Percentiles rank a stretch among this genome's conserved stretches.
Conservation (phyloP, 1,284 basidiomycete genomes). For the Papiliotrema terrestris region DNA sequence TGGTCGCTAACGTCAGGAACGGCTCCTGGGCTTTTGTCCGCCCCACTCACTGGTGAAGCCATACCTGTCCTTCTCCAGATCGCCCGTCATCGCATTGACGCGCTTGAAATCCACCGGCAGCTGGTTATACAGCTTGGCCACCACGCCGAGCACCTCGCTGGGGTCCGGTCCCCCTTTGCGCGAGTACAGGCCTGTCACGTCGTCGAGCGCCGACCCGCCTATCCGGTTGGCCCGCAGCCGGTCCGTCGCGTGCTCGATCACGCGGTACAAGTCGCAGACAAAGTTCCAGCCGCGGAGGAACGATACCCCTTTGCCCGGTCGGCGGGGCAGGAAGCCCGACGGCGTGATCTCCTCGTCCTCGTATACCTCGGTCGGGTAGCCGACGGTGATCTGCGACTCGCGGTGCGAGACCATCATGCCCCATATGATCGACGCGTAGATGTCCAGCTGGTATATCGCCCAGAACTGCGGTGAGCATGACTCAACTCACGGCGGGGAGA, state of each 20-base stretch:
- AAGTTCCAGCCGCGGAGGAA: conserved; percentile 45
- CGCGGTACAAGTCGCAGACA: conserved; percentile 42
- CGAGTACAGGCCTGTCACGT: conserved; percentile 25
- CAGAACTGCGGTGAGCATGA: conserved; percentile 34
- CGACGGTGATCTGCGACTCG: conserved; percentile 39
- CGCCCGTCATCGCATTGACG: conserved; percentile 35
- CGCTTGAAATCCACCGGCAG: conserved; percentile 36
- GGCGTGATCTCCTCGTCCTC: conserved; percentile 37
- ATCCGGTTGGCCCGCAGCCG: conserved; percentile 21
- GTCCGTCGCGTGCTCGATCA: conserved; percentile 43
- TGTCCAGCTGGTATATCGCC: conserved; percentile 41
- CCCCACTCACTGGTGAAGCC: conserved; percentile 37
- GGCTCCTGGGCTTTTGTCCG: not conserved
- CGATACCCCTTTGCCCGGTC: conserved; percentile 14
- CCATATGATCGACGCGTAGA: conserved; percentile 42
- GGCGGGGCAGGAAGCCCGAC: conserved; percentile 13
- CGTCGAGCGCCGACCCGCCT: conserved; percentile 11
- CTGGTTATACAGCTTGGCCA: conserved; percentile 32
- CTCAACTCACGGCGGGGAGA: not conserved
- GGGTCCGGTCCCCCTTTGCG: conserved; percentile 19
- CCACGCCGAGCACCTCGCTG: conserved; percentile 27
- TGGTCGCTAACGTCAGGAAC: conserved; percentile 27
- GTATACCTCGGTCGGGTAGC: conserved; percentile 41
- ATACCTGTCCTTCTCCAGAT: conserved; percentile 34
- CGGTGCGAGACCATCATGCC: conserved; percentile 39